phyloP scores from a whole-genome alignment of 2,329 filamentous ascomycete species.

The Nemania sp. region DNA sequence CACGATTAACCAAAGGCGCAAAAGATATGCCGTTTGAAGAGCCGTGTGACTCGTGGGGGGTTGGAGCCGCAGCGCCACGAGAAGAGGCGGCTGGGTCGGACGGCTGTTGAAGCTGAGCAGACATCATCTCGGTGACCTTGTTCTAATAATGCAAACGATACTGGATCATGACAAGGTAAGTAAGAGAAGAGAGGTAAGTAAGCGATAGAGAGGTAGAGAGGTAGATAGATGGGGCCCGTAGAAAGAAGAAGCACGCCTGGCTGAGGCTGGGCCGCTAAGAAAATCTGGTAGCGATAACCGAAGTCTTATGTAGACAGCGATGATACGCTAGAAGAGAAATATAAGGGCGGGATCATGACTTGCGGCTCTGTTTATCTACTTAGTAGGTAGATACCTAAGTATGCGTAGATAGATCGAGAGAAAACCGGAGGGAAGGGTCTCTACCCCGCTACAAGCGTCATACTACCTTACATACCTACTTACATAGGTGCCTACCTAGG shows the following conservation, averaged over 20 bases:
- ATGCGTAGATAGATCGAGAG: too few relatives aligned
- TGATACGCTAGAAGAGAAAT: not conserved
- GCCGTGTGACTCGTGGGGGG: not conserved
- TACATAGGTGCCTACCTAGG: constrained; percentile 16
- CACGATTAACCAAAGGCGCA: constrained; percentile 54
- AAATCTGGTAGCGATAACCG: not conserved
- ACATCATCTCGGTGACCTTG: constrained; percentile 38
- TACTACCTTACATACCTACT: constrained; percentile 7
- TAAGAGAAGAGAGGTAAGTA: not conserved
- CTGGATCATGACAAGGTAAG: constrained; percentile 27
- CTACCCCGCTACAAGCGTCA: constrained; percentile 32
- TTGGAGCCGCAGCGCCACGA: not conserved
- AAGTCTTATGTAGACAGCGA: not conserved
- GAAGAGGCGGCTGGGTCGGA: constrained; percentile 20
- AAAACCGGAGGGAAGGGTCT: not conserved
- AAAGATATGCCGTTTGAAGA: constrained; percentile 17
- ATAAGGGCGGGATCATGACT: constrained; percentile 5
- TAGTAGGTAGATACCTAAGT: not conserved
- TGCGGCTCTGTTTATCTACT: constrained; percentile 12
- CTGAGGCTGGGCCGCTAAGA: not conserved
- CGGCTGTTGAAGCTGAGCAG: constrained; percentile 40
- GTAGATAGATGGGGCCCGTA: not conserved
- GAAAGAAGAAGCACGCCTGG: not conserved
- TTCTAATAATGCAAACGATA: constrained; percentile 4
- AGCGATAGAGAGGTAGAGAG: not conserved